Base-by-base conservation (phyloP, 768 basidiomycete species). In the Xerocomus potaroensis region DNA sequence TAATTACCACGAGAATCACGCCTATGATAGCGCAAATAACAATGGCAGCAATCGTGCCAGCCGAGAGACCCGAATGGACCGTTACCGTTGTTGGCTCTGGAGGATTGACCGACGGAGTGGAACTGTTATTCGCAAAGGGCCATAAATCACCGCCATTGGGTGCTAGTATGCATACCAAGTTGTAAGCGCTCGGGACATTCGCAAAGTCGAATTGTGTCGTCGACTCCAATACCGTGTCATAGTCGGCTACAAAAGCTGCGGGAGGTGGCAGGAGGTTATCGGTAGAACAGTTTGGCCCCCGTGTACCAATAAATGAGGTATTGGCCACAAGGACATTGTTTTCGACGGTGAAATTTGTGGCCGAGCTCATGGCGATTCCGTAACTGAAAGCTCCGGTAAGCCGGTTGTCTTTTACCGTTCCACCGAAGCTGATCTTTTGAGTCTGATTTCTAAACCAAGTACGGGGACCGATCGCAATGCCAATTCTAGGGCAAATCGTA, bases 401-500 rank as follows among this genome's bases (percentile, higher is more conserved):
- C 24, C 62, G 64, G 63, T 90, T 89, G 59, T 77, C 67, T 15
- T 66, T 55, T 18, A 87, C 80, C 5, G 70, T 68, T 6, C 76
- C 86, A n/a, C 71, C 70, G 30, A 61, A 69, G 60, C 71, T 76
- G 56, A 77, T 72, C 49, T 82, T 80, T 75, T 77, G 19, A 52
- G 72, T 84, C 42, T 64, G 58, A 52, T 75, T 66, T 3, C 80
- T 83, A 48, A 87, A 88, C 87, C 87, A 90, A 14, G 79, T 80
- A 10, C 77, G 77, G 8, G 88, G 84, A 8, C 88, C 87, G 14
- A 89, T 75, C 23, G 86, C 87, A 39, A 90, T 82, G n/a, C 83
- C 87, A 57, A 90, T 81, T 62, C 87, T 88, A 12, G 7, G 46
- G 31, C n/a, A n/a, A 32, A 46, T 56, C 16, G 51, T 44, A 41